These are phyloP conservation scores for Mycena vulgaris DNA, from an alignment of 768 basidiomycete species.

Conservation along the genomic window DNA sequence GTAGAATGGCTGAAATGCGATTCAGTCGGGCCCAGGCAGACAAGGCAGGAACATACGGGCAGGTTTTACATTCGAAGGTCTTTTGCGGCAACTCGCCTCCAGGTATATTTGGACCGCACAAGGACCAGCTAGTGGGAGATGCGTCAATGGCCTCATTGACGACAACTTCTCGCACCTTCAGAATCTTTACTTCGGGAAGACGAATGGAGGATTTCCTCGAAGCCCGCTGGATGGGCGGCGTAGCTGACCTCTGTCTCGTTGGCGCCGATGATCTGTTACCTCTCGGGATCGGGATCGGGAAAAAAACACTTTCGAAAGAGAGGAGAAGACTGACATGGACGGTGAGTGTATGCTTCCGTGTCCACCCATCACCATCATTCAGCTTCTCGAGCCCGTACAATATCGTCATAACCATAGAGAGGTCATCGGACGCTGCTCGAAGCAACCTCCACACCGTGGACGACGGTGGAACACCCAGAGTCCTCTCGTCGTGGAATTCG, in stretches of 20 bases:
- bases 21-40: background rate
- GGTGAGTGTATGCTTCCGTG: background rate
- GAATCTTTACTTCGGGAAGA: background rate
- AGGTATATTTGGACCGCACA: background rate
- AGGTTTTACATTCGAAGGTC: background rate
- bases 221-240: background rate
- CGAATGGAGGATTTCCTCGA: constrained; percentile 6
- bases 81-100: background rate
- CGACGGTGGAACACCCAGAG: background rate
- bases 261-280: constrained; percentile 39
- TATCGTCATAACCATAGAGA: background rate
- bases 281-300: background rate
- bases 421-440: background rate
- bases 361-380: background rate
- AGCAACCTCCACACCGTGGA: background rate
- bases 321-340: constrained; percentile 1
- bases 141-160: background rate
- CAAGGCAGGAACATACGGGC: constrained; percentile 12
- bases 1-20: constrained; percentile 4
- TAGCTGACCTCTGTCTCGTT: constrained; percentile 25
- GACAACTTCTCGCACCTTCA: background rate
- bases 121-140: background rate
- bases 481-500: constrained; percentile 5
- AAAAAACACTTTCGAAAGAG: background rate
- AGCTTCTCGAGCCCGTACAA: background rate